phyloP scores from a whole-genome alignment of 495 filamentous ascomycete species.

The Penicillium manginii region DNA sequence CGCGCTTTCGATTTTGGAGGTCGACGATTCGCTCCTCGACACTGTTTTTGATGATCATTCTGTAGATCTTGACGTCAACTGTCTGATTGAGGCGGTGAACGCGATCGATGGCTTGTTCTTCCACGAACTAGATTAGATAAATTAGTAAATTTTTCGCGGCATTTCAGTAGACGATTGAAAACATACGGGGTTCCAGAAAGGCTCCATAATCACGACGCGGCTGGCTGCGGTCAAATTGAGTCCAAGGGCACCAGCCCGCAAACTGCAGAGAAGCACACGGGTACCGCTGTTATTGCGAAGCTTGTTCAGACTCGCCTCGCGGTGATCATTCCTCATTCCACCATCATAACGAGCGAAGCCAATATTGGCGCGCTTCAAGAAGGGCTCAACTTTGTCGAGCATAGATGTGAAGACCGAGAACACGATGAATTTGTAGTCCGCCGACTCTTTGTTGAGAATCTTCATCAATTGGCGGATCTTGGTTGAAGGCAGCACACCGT shows the following conservation, averaged over 20 bases:
- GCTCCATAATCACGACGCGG: constrained; percentile 91
- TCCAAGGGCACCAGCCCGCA: constrained; percentile 90
- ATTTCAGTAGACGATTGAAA: not conserved
- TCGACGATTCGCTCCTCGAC: constrained; percentile 93
- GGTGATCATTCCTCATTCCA: constrained; percentile 89
- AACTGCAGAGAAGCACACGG: constrained; percentile 84
- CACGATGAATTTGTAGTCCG: constrained; percentile 90
- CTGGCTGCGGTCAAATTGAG: constrained; percentile 94
- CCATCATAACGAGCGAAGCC: constrained; percentile 91
- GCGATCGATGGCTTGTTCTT: constrained; percentile 98
- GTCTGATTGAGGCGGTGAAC: constrained; percentile 97
- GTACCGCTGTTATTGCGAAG: constrained; percentile 73
- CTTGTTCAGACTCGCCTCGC: constrained; percentile 79
- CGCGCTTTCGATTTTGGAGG: constrained; percentile 89
- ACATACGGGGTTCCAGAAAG: constrained; percentile 95
- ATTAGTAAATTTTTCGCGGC: constrained; percentile 25
- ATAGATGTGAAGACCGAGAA: constrained; percentile 98
- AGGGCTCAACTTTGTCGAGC: constrained; percentile 95
- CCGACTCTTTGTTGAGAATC: constrained; percentile 77
- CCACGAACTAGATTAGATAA: constrained; percentile 67
- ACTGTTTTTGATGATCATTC: constrained; percentile 78
- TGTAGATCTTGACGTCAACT: constrained; percentile 90
- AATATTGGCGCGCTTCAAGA: constrained; percentile 72
- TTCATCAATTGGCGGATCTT: constrained; percentile 86
- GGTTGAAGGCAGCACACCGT: constrained; percentile 70